Percentiles rank a stretch among this genome's conserved stretches.
phyloP scores from a whole-genome alignment of 2,329 filamentous ascomycete genomes.

The Pseudogymnoascus verrucosus region DNA sequence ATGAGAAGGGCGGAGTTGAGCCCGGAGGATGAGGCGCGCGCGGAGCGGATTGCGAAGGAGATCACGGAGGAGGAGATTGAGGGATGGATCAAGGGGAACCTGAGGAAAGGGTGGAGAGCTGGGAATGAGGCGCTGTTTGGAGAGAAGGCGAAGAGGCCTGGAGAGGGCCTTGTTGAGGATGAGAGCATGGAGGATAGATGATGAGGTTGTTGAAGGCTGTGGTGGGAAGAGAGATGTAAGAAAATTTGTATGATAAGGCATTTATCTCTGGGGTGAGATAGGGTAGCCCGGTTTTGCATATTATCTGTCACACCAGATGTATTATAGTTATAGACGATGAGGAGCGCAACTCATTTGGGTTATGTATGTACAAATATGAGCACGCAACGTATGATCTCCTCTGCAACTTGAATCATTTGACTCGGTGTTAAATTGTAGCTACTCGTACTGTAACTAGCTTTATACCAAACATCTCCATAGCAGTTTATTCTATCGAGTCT shows the following conservation, averaged over 20 bases:
- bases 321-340: slow-evolving; percentile 4
- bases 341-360: slow-evolving; percentile 1
- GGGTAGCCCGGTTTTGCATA: slow-evolving; percentile 1
- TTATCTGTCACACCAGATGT: slow-evolving; percentile 4
- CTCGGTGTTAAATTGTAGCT: background rate
- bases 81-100: slow-evolving; percentile 56
- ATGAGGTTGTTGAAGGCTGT: background rate
- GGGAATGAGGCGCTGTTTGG: slow-evolving; percentile 18
- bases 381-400: background rate
- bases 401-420: background rate
- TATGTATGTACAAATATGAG: slow-evolving; percentile 7
- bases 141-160: slow-evolving; percentile 16
- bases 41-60: slow-evolving; percentile 43
- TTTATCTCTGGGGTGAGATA: background rate
- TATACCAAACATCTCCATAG: background rate
- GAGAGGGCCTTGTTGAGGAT: slow-evolving; percentile 9
- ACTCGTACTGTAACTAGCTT: background rate
- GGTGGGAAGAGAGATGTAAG: background rate
- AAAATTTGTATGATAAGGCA: slow-evolving; percentile 6
- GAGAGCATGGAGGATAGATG: slow-evolving; percentile 2
- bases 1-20: slow-evolving; percentile 74
- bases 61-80: slow-evolving; percentile 62
- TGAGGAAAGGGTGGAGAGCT: slow-evolving; percentile 40
- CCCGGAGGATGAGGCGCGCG: slow-evolving; percentile 61
- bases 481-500: background rate